phyloP scores from a whole-genome alignment of 2,329 filamentous ascomycete species.

The Botrytis elliptica region DNA sequence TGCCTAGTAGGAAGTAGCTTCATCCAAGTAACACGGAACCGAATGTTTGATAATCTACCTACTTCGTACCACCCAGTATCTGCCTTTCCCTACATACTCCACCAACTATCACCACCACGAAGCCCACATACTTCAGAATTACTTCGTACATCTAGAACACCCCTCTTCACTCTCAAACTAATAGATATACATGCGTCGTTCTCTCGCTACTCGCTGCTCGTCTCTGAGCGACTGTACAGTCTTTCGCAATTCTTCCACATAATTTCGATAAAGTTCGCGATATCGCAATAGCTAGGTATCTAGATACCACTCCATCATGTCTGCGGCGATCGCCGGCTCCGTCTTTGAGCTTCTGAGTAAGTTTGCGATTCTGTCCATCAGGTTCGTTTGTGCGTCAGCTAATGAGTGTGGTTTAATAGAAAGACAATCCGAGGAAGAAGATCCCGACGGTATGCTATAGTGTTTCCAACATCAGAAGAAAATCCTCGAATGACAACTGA shows the following conservation, averaged over 20 bases:
- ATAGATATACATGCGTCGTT: slow-evolving; percentile 39
- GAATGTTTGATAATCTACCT: neutral
- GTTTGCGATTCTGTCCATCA: slow-evolving; percentile 22
- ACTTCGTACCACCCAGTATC: no score
- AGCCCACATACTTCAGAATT: neutral
- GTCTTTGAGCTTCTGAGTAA: slow-evolving; percentile 40
- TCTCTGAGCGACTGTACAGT: slow-evolving; percentile 34
- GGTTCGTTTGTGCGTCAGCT: slow-evolving; percentile 25
- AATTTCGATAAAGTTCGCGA: neutral
- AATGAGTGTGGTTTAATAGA: slow-evolving; percentile 29
- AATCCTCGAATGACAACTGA: slow-evolving; percentile 32
- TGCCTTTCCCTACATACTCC: neutral
- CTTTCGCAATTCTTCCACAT: neutral
- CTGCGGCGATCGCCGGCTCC: slow-evolving; percentile 34
- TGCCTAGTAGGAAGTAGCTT: neutral
- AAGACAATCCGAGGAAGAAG: slow-evolving; percentile 36
- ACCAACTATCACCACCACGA: neutral
- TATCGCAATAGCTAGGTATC: neutral
- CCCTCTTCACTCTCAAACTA: slow-evolving; percentile 5
- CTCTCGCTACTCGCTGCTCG: slow-evolving; percentile 34
- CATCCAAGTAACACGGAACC: neutral
- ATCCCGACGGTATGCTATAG: slow-evolving; percentile 33
- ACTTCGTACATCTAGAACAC: neutral
- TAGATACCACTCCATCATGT: slow-evolving; percentile 28
- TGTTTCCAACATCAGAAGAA: neutral